Evolutionary conservation across 1,139 yeast genomes (phyloP).

Genomic region (Schwanniomyces etchellsii): DNA sequence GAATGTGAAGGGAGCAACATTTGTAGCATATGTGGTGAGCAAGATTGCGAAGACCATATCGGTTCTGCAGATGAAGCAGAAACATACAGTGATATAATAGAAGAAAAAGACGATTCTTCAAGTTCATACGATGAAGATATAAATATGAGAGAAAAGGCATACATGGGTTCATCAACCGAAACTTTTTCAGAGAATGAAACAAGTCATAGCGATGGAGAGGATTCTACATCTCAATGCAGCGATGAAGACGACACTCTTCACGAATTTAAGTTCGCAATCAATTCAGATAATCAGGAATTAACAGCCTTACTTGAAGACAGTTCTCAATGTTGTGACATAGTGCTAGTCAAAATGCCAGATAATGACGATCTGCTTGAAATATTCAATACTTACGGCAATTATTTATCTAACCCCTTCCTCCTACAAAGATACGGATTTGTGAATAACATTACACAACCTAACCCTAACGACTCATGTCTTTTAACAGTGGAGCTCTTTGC

Average conservation of each 20-base stretch:
- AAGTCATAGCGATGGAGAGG: conserved; percentile 24
- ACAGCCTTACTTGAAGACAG: conserved; percentile 18
- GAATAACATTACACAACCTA: conserved; percentile 29
- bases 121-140: conserved; percentile 16
- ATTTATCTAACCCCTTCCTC: conserved; percentile 55
- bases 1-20: conserved; percentile 60
- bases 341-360: conserved; percentile 32
- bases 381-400: conserved; percentile 74
- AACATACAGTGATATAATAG: conserved; percentile 11
- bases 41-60: conserved; percentile 49
- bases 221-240: conserved; percentile 18
- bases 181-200: conserved; percentile 25
- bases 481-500: conserved; percentile 48
- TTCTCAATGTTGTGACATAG: conserved; percentile 53
- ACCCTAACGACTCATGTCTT: conserved; percentile 53
- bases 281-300: conserved; percentile 17
- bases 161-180: conserved; percentile 9
- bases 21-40: conserved; percentile 68
- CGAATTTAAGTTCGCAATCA: conserved; percentile 3
- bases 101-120: conserved; percentile 18
- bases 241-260: conserved; percentile 10
- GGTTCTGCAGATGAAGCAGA: conserved; percentile 19
- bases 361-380: conserved; percentile 47
- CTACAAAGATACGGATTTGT: conserved; percentile 76
- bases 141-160: conserved; percentile 18